These are phyloP conservation scores for Boletus mariae DNA, from an alignment of 1,284 basidiomycete species.

Conservation along the genomic window DNA sequence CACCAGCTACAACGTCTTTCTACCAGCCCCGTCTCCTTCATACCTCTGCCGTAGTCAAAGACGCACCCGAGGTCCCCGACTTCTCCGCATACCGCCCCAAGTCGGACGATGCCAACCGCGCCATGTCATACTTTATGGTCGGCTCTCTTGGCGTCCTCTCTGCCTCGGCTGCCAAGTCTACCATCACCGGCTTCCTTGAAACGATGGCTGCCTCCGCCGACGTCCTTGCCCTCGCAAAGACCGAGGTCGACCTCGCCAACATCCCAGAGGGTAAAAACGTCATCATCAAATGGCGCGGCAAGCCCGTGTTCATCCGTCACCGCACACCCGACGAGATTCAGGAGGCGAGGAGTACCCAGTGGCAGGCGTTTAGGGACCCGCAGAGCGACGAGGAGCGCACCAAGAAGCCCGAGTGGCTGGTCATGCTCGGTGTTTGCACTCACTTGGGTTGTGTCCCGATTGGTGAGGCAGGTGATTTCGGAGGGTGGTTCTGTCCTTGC, in stretches of 20 bases:
- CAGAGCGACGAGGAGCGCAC: slow-evolving; percentile 85
- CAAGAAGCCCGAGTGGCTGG: slow-evolving; percentile 97
- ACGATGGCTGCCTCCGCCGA: slow-evolving; percentile 98
- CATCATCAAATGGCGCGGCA: slow-evolving; percentile 99
- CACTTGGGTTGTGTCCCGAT: slow-evolving; percentile 99
- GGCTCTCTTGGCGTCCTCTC: slow-evolving; percentile 93
- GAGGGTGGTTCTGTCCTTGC: slow-evolving; percentile 98
- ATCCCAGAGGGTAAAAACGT: slow-evolving; percentile 99
- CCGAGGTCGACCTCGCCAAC: slow-evolving; percentile 87
- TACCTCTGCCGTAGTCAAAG: slow-evolving; percentile 61
- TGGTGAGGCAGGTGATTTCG: slow-evolving; percentile 95
- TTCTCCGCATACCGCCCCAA: slow-evolving; percentile 80
- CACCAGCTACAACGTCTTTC: slow-evolving; percentile 49
- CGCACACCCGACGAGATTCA: slow-evolving; percentile 90
- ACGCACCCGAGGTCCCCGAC: slow-evolving; percentile 83
- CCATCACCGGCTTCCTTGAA: slow-evolving; percentile 90
- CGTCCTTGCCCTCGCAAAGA: slow-evolving; percentile 96
- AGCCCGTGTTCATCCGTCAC: slow-evolving; percentile 99
- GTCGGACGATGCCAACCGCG: slow-evolving; percentile 71
- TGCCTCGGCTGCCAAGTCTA: slow-evolving; percentile 92
- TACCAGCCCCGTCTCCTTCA: slow-evolving; percentile 72
- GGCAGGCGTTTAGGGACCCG: slow-evolving; percentile 90
- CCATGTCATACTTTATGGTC: slow-evolving; percentile 96
- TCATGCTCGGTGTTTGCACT: slow-evolving; percentile 98
- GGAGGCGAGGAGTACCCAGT: slow-evolving; percentile 84